Evolutionary conservation across 1,284 basidiomycete genomes (phyloP).

Genomic region (Malassezia sp.): DNA sequence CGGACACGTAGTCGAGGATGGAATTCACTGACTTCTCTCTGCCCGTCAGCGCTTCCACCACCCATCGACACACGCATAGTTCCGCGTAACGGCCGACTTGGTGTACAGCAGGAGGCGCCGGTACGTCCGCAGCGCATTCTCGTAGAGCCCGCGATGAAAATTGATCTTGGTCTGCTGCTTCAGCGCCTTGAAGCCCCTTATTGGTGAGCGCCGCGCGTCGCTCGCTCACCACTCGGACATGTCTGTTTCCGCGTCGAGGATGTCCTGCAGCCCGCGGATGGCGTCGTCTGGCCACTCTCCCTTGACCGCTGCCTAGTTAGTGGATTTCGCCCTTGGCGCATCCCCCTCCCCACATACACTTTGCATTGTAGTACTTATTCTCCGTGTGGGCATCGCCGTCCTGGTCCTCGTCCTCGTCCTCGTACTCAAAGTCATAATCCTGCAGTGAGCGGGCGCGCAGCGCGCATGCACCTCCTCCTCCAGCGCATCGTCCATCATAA

Average conservation of each 20-base stretch:
- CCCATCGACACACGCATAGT: conserved; percentile 20
- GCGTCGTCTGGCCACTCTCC: conserved; percentile 81
- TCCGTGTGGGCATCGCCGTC: conserved; percentile 84
- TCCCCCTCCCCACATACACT: conserved; percentile 57
- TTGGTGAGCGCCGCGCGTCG: not conserved
- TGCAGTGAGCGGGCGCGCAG: conserved; percentile 41
- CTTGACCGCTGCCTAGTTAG: conserved; percentile 61
- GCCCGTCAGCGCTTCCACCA: not conserved
- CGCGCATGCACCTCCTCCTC: conserved; percentile 25
- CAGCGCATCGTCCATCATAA: conserved; percentile 44
- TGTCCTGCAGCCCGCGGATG: conserved; percentile 69
- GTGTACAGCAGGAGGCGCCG: conserved; percentile 76
- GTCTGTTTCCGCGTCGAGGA: conserved; percentile 75
- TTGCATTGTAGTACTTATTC: conserved; percentile 97
- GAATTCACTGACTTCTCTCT: conserved; percentile 93
- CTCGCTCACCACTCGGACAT: conserved; percentile 62
- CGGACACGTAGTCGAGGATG: conserved; percentile 91
- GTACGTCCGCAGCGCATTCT: conserved; percentile 76
- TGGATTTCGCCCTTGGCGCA: too few relatives aligned
- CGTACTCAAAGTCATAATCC: conserved; percentile 89
- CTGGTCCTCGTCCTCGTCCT: conserved; percentile 55
- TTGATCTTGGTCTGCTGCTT: conserved; percentile 95
- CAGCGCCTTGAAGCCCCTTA: conserved; percentile 95
- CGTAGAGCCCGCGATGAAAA: conserved; percentile 65
- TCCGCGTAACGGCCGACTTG: conserved; percentile 35